Conservation (phyloP, 148 eudicot genomes). For the Persicaria maculosa region DNA sequence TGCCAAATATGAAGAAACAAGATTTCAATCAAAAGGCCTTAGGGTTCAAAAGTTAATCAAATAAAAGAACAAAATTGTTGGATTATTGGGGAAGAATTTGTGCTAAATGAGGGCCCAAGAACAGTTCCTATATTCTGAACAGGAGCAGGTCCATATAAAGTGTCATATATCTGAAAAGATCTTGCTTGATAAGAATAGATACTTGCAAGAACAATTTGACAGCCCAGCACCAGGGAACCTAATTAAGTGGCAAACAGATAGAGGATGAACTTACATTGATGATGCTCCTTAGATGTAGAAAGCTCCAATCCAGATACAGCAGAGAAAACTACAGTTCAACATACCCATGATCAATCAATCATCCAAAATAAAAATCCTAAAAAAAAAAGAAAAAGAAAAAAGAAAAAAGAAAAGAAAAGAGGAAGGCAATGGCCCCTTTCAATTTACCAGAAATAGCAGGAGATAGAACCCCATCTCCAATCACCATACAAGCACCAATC, state of each 20-base stretch:
- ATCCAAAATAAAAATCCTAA: background rate
- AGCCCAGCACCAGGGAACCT: background rate
- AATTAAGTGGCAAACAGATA: background rate
- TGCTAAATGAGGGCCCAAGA: conserved; percentile 1
- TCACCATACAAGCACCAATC: conserved; percentile 77
- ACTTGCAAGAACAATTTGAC: background rate
- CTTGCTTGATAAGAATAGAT: background rate
- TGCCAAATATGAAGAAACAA: background rate
- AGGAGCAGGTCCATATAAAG: background rate
- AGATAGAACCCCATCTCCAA: conserved; percentile 72
- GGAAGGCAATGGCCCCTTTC: background rate
- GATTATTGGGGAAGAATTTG: background rate
- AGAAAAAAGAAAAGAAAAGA: background rate
- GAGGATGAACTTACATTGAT: conserved; percentile 56
- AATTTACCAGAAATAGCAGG: conserved; percentile 64
- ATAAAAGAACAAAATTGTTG: background rate
- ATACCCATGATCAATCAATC: background rate
- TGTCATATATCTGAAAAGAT: background rate
- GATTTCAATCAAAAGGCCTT: background rate
- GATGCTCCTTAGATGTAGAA: conserved; percentile 77
- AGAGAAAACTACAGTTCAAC: conserved; percentile 51
- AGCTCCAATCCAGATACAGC: conserved; percentile 93
- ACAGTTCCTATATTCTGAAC: background rate
- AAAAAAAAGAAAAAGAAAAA: background rate
- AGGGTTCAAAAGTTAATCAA: background rate